These are phyloP conservation scores for Gonapodya sp. DNA, from an alignment of 192 early-diverging fungal genomes.

Conservation along the genomic window DNA sequence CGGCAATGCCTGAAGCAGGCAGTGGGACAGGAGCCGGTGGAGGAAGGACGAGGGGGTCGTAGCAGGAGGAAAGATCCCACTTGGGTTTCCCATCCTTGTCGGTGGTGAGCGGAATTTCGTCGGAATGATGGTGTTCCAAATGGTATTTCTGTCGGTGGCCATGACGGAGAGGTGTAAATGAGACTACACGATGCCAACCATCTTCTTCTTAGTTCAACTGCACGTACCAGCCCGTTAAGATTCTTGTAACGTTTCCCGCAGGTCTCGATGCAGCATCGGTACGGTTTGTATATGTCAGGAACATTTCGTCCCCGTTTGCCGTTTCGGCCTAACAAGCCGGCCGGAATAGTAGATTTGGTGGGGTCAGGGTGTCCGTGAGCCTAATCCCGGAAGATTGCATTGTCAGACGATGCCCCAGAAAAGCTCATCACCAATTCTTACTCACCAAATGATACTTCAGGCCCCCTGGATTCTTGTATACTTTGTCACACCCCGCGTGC, in stretches of 20 bases:
- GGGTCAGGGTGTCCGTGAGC: constrained; percentile 80
- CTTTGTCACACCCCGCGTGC: constrained; percentile 77
- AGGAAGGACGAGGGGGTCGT: constrained; percentile 6
- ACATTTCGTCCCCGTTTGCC: constrained; percentile 21
- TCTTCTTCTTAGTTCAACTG: neutral
- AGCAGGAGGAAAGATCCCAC: constrained; percentile 7
- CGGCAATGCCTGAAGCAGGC: neutral
- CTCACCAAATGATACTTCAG: constrained; percentile 86
- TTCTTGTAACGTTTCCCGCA: constrained; percentile 72
- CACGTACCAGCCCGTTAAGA: constrained; percentile 55
- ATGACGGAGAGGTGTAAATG: neutral
- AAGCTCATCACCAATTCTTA: neutral
- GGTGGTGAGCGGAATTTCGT: neutral
- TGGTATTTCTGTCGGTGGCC: constrained; percentile 7
- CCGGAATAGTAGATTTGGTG: constrained; percentile 19
- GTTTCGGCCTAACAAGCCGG: constrained; percentile 33
- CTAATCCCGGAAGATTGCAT: neutral
- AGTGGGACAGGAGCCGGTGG: neutral
- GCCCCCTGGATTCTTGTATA: constrained; percentile 98
- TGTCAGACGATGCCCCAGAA: neutral
- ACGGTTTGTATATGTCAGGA: constrained; percentile 36
- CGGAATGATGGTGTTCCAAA: constrained; percentile 4
- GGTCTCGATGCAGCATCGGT: constrained; percentile 51
- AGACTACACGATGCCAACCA: neutral
- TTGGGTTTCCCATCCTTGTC: constrained; percentile 7